These are phyloP conservation scores for Aspergillus sp. DNA, from an alignment of 2,329 filamentous ascomycete genomes.

Conservation along the genomic window DNA sequence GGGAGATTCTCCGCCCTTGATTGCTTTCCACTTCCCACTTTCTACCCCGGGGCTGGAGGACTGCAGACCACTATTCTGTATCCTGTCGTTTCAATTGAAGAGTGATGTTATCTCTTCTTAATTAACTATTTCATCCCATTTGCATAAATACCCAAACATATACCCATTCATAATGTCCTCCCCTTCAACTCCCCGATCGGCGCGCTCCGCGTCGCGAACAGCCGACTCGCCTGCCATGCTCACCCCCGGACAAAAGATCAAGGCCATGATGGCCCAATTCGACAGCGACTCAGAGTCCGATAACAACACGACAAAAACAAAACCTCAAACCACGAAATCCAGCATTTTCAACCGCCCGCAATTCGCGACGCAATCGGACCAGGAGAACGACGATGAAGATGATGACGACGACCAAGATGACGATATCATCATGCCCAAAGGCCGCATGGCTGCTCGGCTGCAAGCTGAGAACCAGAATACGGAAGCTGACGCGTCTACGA, in stretches of 20 bases:
- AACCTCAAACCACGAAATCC: background rate
- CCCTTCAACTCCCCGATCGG: conserved; percentile 33
- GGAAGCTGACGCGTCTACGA: conserved; percentile 8
- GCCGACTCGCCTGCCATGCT: conserved; percentile 35
- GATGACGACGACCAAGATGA: conserved; percentile 43
- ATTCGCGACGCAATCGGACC: conserved; percentile 6
- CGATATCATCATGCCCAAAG: conserved; percentile 57
- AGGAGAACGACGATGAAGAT: conserved; percentile 44
- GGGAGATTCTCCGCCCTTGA: conserved; percentile 15
- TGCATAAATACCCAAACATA: background rate
- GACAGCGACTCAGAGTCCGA: conserved; percentile 47
- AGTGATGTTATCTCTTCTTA: background rate
- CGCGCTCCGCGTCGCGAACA: conserved; percentile 31
- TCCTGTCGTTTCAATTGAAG: background rate
- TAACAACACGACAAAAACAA: conserved; percentile 4
- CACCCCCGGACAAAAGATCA: conserved; percentile 49
- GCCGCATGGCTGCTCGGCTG: conserved; percentile 66
- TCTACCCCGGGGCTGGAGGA: background rate
- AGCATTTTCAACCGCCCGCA: background rate
- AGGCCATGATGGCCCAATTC: conserved; percentile 51
- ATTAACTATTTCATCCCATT: background rate
- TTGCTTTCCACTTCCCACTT: background rate
- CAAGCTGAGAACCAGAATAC: conserved; percentile 38
- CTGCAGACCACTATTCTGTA: background rate
- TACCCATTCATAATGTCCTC: conserved; percentile 26